phyloP scores from a whole-genome alignment of 1,139 yeast genomes.

The Pichia sp. region DNA sequence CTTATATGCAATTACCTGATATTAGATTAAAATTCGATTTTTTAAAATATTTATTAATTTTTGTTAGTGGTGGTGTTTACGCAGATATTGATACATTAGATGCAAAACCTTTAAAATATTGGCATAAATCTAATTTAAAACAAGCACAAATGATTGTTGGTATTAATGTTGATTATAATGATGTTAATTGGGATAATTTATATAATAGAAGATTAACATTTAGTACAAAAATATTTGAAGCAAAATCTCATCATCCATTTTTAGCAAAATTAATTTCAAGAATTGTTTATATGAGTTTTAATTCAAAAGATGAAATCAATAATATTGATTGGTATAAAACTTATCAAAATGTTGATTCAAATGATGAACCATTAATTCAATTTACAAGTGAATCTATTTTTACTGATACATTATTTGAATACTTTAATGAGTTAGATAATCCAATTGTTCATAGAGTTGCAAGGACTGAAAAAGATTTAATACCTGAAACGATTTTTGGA shows the following conservation, averaged over 20 bases:
- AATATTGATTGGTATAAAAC: conserved; percentile 40
- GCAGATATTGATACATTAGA: conserved; percentile 66
- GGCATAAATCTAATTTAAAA: conserved; percentile 32
- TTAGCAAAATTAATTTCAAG: conserved; percentile 27
- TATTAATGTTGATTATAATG: conserved; percentile 64
- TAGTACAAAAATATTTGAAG: conserved; percentile 58
- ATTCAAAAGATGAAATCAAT: conserved; percentile 27
- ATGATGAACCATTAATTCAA: conserved; percentile 52
- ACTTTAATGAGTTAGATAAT: conserved; percentile 49
- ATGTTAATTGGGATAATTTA: conserved; percentile 63
- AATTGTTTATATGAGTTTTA: conserved; percentile 21
- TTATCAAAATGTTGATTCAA: conserved; percentile 58
- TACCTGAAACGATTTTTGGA: conserved; percentile 22
- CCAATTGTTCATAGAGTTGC: conserved; percentile 61
- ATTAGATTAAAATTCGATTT: conserved; percentile 64
- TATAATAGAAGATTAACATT: conserved; percentile 62
- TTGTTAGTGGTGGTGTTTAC: conserved; percentile 68
- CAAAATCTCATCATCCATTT: conserved; percentile 30
- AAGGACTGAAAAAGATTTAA: conserved; percentile 41
- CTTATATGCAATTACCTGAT: conserved; percentile 57
- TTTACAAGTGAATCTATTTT: conserved; percentile 67
- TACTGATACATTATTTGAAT: conserved; percentile 67
- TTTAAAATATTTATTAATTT: conserved; percentile 57
- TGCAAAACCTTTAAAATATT: conserved; percentile 40
- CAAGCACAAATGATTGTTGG: conserved; percentile 42